These are phyloP conservation scores for Tylopilus plumbeoviolaceoides DNA, from an alignment of 768 basidiomycete species.

Conservation along the genomic window DNA sequence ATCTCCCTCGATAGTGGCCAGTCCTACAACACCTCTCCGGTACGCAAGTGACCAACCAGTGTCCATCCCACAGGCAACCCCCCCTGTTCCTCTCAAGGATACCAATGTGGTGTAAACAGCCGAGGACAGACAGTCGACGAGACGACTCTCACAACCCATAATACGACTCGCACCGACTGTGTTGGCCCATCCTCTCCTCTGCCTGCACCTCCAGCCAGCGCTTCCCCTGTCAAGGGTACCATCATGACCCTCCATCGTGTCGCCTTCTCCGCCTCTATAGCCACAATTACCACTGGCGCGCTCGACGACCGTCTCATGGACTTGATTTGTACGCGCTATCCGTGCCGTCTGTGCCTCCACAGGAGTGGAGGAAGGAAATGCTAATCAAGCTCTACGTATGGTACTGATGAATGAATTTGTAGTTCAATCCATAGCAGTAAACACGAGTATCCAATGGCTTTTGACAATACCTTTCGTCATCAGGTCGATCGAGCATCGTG, in stretches of 20 bases:
- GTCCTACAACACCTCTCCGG: constrained; percentile 12
- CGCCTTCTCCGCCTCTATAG: constrained; percentile 9
- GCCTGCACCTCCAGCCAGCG: constrained; percentile 14
- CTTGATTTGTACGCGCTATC: constrained; percentile 48
- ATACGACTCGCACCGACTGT: constrained; percentile 13
- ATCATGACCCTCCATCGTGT: constrained; percentile 15
- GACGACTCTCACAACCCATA: constrained; percentile 12
- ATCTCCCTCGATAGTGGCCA: constrained; percentile 91
- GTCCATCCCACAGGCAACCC: constrained; percentile 16
- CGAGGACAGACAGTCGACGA: constrained; percentile 15
- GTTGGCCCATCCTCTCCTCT: constrained; percentile 14
- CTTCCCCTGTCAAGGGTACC: constrained; percentile 15
- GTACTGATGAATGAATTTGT: not conserved
- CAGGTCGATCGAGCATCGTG: not conserved
- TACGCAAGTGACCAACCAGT: constrained; percentile 15
- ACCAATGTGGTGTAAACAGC: constrained; percentile 5
- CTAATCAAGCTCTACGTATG: constrained; percentile 40
- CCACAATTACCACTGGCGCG: constrained; percentile 22
- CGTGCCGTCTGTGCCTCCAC: constrained; percentile 43
- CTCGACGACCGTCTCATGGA: constrained; percentile 18
- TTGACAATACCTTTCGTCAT: not conserved
- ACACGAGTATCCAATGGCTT: too few relatives aligned
- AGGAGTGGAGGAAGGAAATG: constrained; percentile 60
- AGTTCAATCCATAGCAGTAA: too few relatives aligned
- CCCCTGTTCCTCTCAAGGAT: constrained; percentile 4